A percentile compares a stretch with the other conserved stretches of the same genome.
Evolutionary conservation across 352 stramenopile genomes (phyloP).

Genomic region (Pythium scleroteichum): DNA sequence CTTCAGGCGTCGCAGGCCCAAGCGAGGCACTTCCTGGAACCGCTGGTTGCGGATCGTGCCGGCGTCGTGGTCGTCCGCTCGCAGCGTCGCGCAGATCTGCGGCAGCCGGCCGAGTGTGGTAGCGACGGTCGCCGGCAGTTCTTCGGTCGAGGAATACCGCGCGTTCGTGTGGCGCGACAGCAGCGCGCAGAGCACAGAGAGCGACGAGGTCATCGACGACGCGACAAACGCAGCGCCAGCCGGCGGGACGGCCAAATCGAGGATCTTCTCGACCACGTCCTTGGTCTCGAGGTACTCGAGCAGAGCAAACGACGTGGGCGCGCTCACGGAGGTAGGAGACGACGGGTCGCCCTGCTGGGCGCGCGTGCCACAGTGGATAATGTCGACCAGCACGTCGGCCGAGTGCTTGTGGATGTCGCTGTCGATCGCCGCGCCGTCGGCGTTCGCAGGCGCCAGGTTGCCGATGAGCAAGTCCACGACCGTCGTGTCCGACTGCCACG

Average conservation of each 20-base stretch:
- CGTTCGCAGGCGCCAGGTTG: slow-evolving; percentile 46
- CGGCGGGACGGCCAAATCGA: slow-evolving; percentile 52
- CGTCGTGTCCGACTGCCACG: slow-evolving; percentile 69
- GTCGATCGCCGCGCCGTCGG: slow-evolving; percentile 37
- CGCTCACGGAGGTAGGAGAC: slow-evolving; percentile 54
- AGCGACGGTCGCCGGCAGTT: slow-evolving; percentile 58
- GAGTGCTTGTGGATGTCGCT: slow-evolving; percentile 86
- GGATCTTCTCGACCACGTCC: slow-evolving; percentile 70
- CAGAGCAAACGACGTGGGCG: slow-evolving; percentile 65
- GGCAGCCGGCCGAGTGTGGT: slow-evolving; percentile 59
- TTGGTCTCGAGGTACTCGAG: slow-evolving; percentile 81
- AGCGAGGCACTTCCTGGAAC: slow-evolving; percentile 65
- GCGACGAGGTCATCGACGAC: slow-evolving; percentile 79
- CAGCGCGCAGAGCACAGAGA: slow-evolving; percentile 78
- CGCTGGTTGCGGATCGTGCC: slow-evolving; percentile 76
- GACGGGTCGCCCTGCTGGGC: slow-evolving; percentile 69
- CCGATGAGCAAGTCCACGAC: slow-evolving; percentile 70
- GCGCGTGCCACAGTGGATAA: slow-evolving; percentile 83
- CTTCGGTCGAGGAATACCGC: slow-evolving; percentile 67
- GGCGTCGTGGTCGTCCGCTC: slow-evolving; percentile 55
- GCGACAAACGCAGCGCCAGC: slow-evolving; percentile 32
- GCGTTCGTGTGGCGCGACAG: slow-evolving; percentile 77
- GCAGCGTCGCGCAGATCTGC: slow-evolving; percentile 67
- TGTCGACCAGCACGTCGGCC: slow-evolving; percentile 78
- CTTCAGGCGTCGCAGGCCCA: slow-evolving; percentile 80